Base-by-base conservation (phyloP, 2,329 filamentous ascomycete species). In the Sporothrix schenckii region DNA sequence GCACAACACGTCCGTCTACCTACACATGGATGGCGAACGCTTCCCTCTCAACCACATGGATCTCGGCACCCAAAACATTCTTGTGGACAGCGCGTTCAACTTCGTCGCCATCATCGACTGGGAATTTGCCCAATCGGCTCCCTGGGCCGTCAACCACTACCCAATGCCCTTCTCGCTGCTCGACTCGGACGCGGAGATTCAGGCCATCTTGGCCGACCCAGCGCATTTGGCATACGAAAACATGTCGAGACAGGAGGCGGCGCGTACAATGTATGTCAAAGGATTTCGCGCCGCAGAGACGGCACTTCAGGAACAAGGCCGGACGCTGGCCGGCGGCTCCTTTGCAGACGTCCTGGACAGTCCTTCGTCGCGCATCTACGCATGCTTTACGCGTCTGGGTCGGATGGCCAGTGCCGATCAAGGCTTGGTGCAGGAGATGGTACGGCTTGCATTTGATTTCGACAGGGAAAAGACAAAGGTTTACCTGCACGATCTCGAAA, bases 21-120 rank as follows among this genome's bases (percentile, higher is more conserved):
- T 14, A 39, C 3, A 34, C 34, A 9, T 34, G 4, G 34, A 34
- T 1, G 49, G 76, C 74, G 74, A 72, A 74, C 39, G 76, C 73
- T 61, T 76, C 77, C 47, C 74, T 49, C 70, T 79, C 1, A 77
- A 77, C 58, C 76, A 79, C 70, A 79, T 79, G 75, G 77, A 79
- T 68, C 73, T 80, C 21, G 76, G 77, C 44, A 75, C 74, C 5
- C 76, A 79, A 65, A 78, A 80, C 66, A 76, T 80, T 24, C 70
- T 80, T 1, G 74, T 79, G 21, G 77, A 79, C 53, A 73, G 76
- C 30, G 67, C 75, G 16, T 76, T 76, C 61, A 76, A 78, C 70
- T 76, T 79, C 72, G 34, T 79, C 0, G 76, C 77, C 54, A 41
- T 78, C 49, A 79, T 79, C 69, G 75, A 79, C 70, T 78, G 75